Percentiles rank a stretch among this genome's conserved stretches.
Conservation (phyloP, 192 early-diverging fungal species). For the Umbelopsis ramanniana region DNA sequence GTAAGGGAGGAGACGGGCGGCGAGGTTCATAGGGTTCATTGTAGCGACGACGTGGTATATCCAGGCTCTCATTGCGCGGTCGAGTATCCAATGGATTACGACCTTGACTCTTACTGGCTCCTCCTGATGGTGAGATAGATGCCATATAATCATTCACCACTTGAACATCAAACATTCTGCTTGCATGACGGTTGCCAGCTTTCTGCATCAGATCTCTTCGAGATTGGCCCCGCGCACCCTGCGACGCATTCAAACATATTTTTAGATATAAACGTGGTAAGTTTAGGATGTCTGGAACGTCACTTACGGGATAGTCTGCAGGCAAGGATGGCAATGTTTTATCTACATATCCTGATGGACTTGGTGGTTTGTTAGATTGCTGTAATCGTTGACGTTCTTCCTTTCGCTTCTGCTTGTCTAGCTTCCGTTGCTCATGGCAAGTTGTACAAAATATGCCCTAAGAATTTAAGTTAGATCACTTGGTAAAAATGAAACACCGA, state of each 20-base stretch:
- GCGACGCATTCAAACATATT: too few species aligned
- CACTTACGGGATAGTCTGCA: constrained; percentile 3
- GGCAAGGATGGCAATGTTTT: constrained; percentile 42
- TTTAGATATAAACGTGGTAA: too few species aligned
- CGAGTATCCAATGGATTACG: constrained; percentile 25
- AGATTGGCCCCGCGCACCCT: not conserved
- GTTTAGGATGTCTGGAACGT: not conserved
- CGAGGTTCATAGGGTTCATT: not conserved
- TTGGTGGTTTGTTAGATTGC: constrained; percentile 16
- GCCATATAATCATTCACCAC: constrained; percentile 28
- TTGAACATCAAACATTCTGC: constrained; percentile 28
- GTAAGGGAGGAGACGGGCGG: constrained; percentile 12
- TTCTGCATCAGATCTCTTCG: not conserved
- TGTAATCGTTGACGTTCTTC: constrained; percentile 49
- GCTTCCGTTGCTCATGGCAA: constrained; percentile 71
- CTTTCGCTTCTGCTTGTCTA: constrained; percentile 62
- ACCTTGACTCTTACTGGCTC: not conserved
- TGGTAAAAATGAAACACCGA: too few species aligned
- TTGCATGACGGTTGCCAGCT: constrained; percentile 23
- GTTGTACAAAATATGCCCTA: constrained; percentile 76
- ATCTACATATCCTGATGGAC: constrained; percentile 16
- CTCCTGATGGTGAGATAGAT: not conserved
- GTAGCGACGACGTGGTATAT: constrained; percentile 8
- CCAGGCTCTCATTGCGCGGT: constrained; percentile 9
- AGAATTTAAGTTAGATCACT: not conserved